Evolutionary conservation across 2,329 filamentous ascomycete genomes (phyloP).

Genomic region (Rachicladosporium sp.): DNA sequence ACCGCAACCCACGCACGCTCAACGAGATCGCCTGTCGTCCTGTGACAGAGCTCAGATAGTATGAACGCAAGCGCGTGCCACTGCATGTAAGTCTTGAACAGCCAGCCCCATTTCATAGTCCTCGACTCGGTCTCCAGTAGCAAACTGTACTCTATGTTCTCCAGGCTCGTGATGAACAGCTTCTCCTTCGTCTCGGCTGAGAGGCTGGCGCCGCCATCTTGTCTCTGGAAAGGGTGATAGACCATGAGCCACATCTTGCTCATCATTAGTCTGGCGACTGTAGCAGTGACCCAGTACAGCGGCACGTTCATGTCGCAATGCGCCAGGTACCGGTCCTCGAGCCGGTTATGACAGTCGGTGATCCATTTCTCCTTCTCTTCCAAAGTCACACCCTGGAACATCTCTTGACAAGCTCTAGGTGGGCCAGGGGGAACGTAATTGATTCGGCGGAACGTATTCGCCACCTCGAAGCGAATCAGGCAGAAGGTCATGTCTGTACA

Average conservation of each 20-base stretch:
- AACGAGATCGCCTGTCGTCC: conserved; percentile 43
- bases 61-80: conserved; percentile 54
- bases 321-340: conserved; percentile 38
- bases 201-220: conserved; percentile 43
- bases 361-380: conserved; percentile 39
- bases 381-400: conserved; percentile 32
- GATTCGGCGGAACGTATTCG: conserved; percentile 34
- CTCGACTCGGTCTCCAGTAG: conserved; percentile 52
- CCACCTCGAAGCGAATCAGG: conserved; percentile 41
- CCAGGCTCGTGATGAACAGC: conserved; percentile 59
- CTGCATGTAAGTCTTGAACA: conserved; percentile 52
- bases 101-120: conserved; percentile 53
- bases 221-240: conserved; percentile 59
- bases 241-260: conserved; percentile 68
- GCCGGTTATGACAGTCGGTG: conserved; percentile 32
- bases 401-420: conserved; percentile 28
- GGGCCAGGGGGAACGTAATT: conserved; percentile 33
- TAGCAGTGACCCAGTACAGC: conserved; percentile 56
- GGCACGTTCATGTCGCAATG: conserved; percentile 44
- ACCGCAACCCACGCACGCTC: conserved; percentile 50
- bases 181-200: conserved; percentile 53
- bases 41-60: conserved; percentile 46
- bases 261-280: conserved; percentile 58
- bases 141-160: conserved; percentile 60
- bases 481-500: conserved; percentile 49